A percentile compares a stretch with the other conserved stretches of the same genome.
These are phyloP conservation scores for Pythium grandisporangium DNA, from an alignment of 352 stramenopile species.

Conservation along the genomic window DNA sequence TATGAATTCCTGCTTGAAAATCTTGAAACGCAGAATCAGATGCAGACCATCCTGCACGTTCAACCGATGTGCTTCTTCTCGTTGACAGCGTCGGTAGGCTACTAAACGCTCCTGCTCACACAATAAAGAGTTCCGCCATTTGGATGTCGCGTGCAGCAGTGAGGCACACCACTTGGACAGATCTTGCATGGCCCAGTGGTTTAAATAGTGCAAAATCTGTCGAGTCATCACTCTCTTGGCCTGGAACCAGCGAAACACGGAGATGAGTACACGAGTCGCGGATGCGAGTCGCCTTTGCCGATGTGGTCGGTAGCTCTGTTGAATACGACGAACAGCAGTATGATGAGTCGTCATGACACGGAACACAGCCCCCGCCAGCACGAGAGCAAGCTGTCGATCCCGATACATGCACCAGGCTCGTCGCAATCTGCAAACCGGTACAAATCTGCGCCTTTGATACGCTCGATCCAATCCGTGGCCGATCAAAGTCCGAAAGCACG, in stretches of 20 bases:
- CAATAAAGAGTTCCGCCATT: constrained; percentile 1
- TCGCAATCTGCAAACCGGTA: constrained; percentile 15
- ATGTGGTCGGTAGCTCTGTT: constrained; percentile 9
- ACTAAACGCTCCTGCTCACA: background rate
- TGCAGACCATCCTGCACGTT: constrained; percentile 2
- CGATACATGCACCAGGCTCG: constrained; percentile 14
- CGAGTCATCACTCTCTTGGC: constrained; percentile 7
- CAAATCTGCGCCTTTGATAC: constrained; percentile 7
- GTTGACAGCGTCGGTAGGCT: too few species aligned
- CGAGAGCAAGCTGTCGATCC: background rate
- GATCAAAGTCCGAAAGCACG: constrained; percentile 4
- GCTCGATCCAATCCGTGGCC: background rate
- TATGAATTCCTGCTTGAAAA: constrained; percentile 1
- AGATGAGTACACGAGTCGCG: constrained; percentile 4
- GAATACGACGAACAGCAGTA: constrained; percentile 8
- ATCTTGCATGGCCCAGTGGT: constrained; percentile 1
- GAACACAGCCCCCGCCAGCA: constrained; percentile 6
- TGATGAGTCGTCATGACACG: constrained; percentile 10
- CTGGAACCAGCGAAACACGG: constrained; percentile 12
- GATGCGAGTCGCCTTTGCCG: background rate
- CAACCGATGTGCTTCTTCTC: too few species aligned
- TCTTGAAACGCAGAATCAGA: background rate
- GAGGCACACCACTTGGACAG: constrained; percentile 5
- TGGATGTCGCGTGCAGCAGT: background rate
- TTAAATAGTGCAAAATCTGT: constrained; percentile 1